A percentile compares a stretch with the other conserved stretches of the same genome.
phyloP scores from a whole-genome alignment of 2,329 filamentous ascomycete species.

The Aspergillus unguis region DNA sequence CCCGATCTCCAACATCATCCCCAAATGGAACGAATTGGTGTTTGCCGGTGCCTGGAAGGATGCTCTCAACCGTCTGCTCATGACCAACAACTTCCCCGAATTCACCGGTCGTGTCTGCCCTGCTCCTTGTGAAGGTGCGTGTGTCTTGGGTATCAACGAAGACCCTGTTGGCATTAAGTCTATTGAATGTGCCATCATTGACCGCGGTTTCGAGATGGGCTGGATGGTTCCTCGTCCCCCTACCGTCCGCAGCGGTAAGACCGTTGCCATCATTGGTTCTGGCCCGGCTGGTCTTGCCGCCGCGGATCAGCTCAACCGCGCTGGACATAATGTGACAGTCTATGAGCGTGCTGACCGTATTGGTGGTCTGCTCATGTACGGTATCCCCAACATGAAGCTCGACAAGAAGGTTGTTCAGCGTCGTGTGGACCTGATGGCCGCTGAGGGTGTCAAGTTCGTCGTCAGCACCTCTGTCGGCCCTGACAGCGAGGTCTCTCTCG shows the following conservation, averaged over 20 bases:
- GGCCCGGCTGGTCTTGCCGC: conserved; percentile 86
- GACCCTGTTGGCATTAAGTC: conserved; percentile 98
- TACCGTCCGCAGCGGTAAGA: conserved; percentile 79
- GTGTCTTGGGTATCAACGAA: conserved; percentile 93
- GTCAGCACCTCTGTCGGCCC: conserved; percentile 75
- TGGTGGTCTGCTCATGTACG: conserved; percentile 94
- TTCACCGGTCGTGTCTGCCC: conserved; percentile 97
- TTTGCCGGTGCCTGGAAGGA: conserved; percentile 79
- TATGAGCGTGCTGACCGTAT: conserved; percentile 90
- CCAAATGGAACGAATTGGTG: conserved; percentile 89
- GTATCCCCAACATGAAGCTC: conserved; percentile 99
- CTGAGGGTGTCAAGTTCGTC: conserved; percentile 80
- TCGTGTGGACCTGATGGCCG: conserved; percentile 89
- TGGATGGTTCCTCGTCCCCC: conserved; percentile 91
- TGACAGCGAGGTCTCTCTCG: conserved; percentile 63
- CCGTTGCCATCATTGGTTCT: conserved; percentile 82
- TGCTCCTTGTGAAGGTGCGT: conserved; percentile 93
- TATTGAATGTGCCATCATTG: conserved; percentile 96
- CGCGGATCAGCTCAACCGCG: conserved; percentile 91
- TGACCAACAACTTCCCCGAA: conserved; percentile 98
- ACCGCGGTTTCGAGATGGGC: conserved; percentile 94
- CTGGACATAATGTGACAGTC: conserved; percentile 81
- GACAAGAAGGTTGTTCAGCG: conserved; percentile 97
- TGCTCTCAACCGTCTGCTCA: conserved; percentile 82
- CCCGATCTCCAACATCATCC: conserved; percentile 95